Evolutionary conservation across 2,329 filamentous ascomycete genomes (phyloP).

Genomic region (Ramularia endophylla): DNA sequence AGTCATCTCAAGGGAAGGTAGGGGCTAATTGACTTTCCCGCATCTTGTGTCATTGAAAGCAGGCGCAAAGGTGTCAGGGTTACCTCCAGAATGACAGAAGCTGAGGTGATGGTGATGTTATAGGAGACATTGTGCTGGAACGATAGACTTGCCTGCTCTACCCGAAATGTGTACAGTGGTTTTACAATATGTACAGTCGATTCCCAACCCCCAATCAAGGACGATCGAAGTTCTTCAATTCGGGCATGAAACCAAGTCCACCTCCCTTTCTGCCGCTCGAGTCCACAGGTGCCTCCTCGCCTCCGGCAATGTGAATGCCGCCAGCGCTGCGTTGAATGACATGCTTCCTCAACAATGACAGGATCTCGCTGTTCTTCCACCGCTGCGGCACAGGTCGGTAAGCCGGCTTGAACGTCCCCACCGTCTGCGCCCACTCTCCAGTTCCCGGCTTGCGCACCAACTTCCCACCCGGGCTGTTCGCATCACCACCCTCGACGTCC

Average conservation of each 20-base stretch:
- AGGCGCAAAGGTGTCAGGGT: too few species aligned
- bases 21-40: too few species aligned
- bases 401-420: slow-evolving; percentile 88
- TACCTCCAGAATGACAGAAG: too few species aligned
- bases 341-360: slow-evolving; percentile 71
- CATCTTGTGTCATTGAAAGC: too few species aligned
- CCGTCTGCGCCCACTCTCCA: slow-evolving; percentile 95
- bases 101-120: too few species aligned
- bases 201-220: slow-evolving; percentile 7
- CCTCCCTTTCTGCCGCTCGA: slow-evolving; percentile 29
- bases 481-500: slow-evolving; percentile 20
- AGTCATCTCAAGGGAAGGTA: too few species aligned
- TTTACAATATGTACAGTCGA: slow-evolving; percentile 8
- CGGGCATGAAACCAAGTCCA: slow-evolving; percentile 47
- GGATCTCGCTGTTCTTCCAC: slow-evolving; percentile 78
- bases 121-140: background rate
- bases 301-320: slow-evolving; percentile 44
- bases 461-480: slow-evolving; percentile 20
- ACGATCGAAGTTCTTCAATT: slow-evolving; percentile 43
- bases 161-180: background rate
- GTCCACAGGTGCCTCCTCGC: slow-evolving; percentile 29
- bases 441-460: slow-evolving; percentile 48
- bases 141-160: too few species aligned
- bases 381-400: slow-evolving; percentile 82
- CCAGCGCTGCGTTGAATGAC: slow-evolving; percentile 65